Evolutionary conservation across 106 monocot genomes (phyloP).

Genomic region (Platanthera zijinensis): DNA sequence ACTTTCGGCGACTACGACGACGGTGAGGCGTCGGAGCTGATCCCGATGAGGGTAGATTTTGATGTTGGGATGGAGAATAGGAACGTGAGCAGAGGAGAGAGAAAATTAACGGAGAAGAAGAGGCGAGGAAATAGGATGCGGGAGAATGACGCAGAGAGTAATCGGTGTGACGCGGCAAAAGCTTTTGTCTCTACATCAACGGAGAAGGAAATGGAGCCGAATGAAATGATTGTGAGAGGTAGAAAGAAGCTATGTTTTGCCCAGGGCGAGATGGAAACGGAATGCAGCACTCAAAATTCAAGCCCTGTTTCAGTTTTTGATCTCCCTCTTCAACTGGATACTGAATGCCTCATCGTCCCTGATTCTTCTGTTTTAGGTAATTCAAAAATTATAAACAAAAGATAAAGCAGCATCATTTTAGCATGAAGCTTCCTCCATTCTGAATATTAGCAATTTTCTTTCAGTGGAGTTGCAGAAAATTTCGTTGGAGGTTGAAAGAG

Average conservation of each 20-base stretch:
- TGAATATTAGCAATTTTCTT: neutral
- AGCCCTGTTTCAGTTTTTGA: conserved; percentile 59
- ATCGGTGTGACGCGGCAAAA: neutral
- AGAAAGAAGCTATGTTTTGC: conserved; percentile 7
- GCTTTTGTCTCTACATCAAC: neutral
- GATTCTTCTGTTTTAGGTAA: conserved; percentile 20
- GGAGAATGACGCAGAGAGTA: neutral
- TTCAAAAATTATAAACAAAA: neutral
- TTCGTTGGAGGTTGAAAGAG: neutral
- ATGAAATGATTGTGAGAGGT: neutral
- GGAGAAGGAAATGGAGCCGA: neutral
- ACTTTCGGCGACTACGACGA: conserved; percentile 32
- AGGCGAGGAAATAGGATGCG: neutral
- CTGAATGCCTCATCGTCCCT: conserved; percentile 2
- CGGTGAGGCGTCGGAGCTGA: neutral
- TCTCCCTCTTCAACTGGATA: neutral
- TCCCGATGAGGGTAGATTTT: neutral
- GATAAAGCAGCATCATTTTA: neutral
- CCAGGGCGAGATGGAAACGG: conserved; percentile 14
- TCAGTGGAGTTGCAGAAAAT: neutral
- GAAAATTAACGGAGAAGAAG: conserved; percentile 3
- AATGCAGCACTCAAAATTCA: conserved; percentile 31
- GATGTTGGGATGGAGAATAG: neutral
- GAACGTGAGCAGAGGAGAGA: conserved; percentile 4
- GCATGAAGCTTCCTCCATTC: neutral